Evolutionary conservation across 1,284 basidiomycete species (phyloP), one percentile per base, ranked within the genome.

Genomic region (Bondarzewia mesenterica): DNA sequence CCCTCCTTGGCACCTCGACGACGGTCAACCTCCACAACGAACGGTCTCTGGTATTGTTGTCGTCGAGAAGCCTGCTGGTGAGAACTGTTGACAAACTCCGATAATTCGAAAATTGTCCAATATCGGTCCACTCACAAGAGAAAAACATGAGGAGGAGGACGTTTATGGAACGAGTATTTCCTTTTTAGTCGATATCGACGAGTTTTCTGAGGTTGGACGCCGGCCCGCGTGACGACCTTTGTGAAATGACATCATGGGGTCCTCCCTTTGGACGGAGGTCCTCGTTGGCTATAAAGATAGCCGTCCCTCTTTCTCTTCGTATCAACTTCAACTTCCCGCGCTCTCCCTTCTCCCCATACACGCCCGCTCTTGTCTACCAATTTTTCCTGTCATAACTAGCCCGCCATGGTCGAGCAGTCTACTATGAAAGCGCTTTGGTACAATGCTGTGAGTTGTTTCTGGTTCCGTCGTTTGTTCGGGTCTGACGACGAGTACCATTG

Each of bases 351-450:
- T 41, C 35, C 35, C 32, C 46, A 10, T 18, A 23, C 37, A 14
- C 16, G 12, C 18, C 21, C 25, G 18, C 29, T 16, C 10, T 27
- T 23, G 8, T 23, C 43, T 10, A 18, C 43, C 26, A n/a, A 23
- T 40, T 10, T n/a, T 15, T n/a, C 8, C 22, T 40, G 5, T 26
- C 15, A 20, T 39, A 26, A 32, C 29, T 32, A 32, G 12, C 12
- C 16, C 49, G 44, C 7, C 43, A 64, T 64, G 62, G 52, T 58
- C 25, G 47, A 60, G 23, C 59, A 53, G 12, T 12, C 29, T 44
- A 68, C 58, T 7, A 81, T 81, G 78, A 71, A 75, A 42, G 78
- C 78, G 7, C 68, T 78, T 20, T 78, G 73, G 57, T 81, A 78
- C 55, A 71, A 72, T 44, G 71, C 66, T 36, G 76, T 67, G 55